Base-by-base conservation (phyloP, 331 rosid species). In the Acacia concinna region DNA sequence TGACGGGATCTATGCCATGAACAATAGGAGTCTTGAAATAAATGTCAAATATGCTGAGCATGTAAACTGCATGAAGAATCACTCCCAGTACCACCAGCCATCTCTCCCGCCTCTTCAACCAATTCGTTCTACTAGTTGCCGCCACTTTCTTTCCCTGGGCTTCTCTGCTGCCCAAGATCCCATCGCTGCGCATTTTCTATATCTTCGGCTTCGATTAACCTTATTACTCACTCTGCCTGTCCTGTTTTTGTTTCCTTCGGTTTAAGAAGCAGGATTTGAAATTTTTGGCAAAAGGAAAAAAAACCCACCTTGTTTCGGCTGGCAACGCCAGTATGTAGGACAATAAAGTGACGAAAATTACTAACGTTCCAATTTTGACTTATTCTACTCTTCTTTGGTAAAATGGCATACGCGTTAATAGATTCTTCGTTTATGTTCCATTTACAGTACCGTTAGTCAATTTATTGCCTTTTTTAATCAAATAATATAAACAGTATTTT, bases 31-130 rank as follows among this genome's bases (percentile, higher is more conserved):
- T 78, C 84, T 93, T 93, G 87, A 93, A 93, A 82, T 93, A 91
- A 35, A 93, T 93, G 63, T 93, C 98, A 82, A 93, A 91, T 81
- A 93, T 93, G 83, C 98, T 93, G 74, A 93, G 92, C 97, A 93
- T 90, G 68, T 90, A 93, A 64, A 93, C 87, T 47, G 98, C 97
- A 78, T 93, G 98, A 27, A 93, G 97, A 59, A 88, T 78, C 8
- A 93, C 85, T 23, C 98, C 98, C 4, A 93, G 69, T n/a, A 75
- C 83, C 21, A 93, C 98, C 56, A 93, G 78, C 97, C 98, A 93
- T 75, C 70, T 83, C 86, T 91, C 98, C 34, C 89, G 86, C 76
- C 88, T 84, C 82, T 85, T 83, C 81, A 90, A 67, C 95, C 93
- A 83, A 66, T 77, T 88, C 21, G 82, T 35, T 77, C 87, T 79